These are phyloP conservation scores for Thalassiosira mediterranea DNA, from an alignment of 352 stramenopile genomes.

Conservation along the genomic window DNA sequence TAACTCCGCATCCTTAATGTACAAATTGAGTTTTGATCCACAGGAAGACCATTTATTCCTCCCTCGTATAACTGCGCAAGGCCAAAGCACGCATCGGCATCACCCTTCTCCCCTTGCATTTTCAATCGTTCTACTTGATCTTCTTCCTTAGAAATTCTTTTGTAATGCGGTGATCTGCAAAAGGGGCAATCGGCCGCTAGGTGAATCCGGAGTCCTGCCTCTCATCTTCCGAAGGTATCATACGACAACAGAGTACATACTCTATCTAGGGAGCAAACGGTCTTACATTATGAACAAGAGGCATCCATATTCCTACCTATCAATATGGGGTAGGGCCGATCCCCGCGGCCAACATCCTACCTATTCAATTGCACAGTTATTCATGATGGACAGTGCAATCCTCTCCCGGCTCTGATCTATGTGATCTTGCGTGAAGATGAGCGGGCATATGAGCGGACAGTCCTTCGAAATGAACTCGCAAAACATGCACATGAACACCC, in stretches of 20 bases:
- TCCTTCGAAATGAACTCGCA: slow-evolving; percentile 60
- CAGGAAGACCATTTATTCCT: neutral
- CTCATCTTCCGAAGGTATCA: too few species aligned
- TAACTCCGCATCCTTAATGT: neutral
- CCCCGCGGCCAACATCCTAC: too few species aligned
- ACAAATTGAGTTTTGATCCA: neutral
- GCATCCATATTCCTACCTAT: too few species aligned
- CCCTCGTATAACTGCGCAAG: neutral
- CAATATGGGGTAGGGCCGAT: too few species aligned
- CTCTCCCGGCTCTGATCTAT: slow-evolving; percentile 80
- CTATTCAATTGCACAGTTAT: slow-evolving; percentile 76
- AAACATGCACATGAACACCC: slow-evolving; percentile 71
- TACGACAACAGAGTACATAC: too few species aligned
- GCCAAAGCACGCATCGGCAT: neutral
- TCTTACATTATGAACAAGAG: too few species aligned
- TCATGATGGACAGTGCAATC: slow-evolving; percentile 84
- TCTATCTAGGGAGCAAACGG: too few species aligned
- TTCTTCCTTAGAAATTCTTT: too few species aligned
- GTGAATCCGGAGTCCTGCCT: too few species aligned
- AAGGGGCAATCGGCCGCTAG: too few species aligned
- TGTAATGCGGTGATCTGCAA: slow-evolving; percentile 4
- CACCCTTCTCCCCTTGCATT: neutral
- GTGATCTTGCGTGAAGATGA: slow-evolving; percentile 78
- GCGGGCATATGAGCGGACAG: slow-evolving; percentile 38
- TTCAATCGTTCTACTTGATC: neutral